These are phyloP conservation scores for Claviceps maximensis DNA, from an alignment of 2,329 filamentous ascomycete species.

Conservation along the genomic window DNA sequence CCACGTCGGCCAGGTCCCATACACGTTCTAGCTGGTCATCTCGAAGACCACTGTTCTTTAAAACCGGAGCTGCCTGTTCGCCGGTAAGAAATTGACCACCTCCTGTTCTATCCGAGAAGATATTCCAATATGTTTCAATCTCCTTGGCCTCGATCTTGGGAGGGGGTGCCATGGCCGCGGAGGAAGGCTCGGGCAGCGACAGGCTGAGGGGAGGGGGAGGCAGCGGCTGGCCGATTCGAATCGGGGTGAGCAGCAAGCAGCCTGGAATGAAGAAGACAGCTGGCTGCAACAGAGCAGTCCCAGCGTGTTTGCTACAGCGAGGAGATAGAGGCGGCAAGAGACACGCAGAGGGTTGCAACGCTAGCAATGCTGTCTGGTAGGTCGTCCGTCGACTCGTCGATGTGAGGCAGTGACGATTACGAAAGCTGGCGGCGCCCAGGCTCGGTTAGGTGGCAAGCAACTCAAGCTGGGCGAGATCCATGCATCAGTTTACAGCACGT, in stretches of 20 bases:
- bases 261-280: background rate
- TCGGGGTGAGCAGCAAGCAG: background rate
- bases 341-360: background rate
- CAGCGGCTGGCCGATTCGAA: background rate
- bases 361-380: background rate
- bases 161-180: slow-evolving; percentile 30
- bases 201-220: background rate
- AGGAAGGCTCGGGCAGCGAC: slow-evolving; percentile 2
- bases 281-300: background rate
- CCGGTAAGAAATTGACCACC: slow-evolving; percentile 47
- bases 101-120: slow-evolving; percentile 46
- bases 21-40: slow-evolving; percentile 83
- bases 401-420: slow-evolving; percentile 15
- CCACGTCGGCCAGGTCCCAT: slow-evolving; percentile 95
- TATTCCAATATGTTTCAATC: slow-evolving; percentile 55
- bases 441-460: slow-evolving; percentile 7
- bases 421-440: slow-evolving; percentile 9
- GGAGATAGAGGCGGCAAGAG: background rate
- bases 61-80: slow-evolving; percentile 47
- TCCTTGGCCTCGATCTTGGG: slow-evolving; percentile 49
- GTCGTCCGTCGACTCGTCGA: too few relatives aligned
- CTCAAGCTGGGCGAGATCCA: too few relatives aligned
- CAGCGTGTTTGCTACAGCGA: background rate
- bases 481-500: too few relatives aligned
- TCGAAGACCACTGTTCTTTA: slow-evolving; percentile 49